A percentile compares a stretch with the other conserved stretches of the same genome.
Conservation (phyloP, 257 asterid genomes). For the Penstemon newberryi region DNA sequence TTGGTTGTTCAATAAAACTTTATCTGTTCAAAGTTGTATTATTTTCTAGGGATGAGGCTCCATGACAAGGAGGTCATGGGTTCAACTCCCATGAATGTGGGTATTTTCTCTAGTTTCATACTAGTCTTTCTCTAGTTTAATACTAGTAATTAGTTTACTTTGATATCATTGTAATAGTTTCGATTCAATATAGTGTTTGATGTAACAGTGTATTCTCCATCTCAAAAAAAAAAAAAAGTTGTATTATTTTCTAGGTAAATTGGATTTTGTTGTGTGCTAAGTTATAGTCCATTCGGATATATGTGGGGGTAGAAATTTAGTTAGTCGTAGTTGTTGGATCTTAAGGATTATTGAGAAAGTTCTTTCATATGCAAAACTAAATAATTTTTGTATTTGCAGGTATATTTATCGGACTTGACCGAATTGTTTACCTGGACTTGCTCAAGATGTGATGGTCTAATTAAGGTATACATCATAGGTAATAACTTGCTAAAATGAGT, state of each 20-base stretch:
- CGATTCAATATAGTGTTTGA: no score
- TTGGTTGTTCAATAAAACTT: slow-evolving; percentile 1
- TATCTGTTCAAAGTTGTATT: neutral
- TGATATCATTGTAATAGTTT: no score
- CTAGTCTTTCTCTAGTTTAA: no score
- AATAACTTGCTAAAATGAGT: neutral
- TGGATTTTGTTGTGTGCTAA: slow-evolving; percentile 12
- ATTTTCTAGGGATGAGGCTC: no score
- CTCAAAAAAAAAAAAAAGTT: no score
- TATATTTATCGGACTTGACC: slow-evolving; percentile 78
- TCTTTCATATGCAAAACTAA: neutral
- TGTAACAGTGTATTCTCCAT: no score
- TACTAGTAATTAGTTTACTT: no score
- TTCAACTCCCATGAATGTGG: no score
- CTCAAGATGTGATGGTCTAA: slow-evolving; percentile 79
- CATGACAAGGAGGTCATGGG: no score
- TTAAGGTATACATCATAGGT: slow-evolving; percentile 51
- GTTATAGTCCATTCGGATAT: neutral
- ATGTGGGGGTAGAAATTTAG: neutral
- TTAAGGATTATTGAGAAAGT: slow-evolving; percentile 14
- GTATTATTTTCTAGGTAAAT: neutral
- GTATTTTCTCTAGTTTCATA: no score
- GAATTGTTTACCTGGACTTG: slow-evolving; percentile 96
- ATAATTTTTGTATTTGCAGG: slow-evolving; percentile 51
- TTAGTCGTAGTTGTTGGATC: slow-evolving; percentile 6